Conservation (phyloP, 164 flowering plant genomes). For the Saururus chinensis region DNA sequence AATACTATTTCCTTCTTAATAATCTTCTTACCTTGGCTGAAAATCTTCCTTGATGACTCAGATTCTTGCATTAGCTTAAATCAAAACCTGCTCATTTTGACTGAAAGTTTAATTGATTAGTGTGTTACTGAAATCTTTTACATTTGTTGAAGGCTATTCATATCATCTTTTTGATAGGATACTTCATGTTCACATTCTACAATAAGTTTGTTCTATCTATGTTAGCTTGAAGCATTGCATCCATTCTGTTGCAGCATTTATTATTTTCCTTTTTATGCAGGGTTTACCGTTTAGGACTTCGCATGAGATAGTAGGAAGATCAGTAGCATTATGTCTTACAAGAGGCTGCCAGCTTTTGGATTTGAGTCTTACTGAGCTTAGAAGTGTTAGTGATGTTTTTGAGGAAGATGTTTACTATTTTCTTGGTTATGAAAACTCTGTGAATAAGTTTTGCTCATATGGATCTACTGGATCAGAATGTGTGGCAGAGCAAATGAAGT, state of each 20-base stretch:
- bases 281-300: slow-evolving; percentile 90
- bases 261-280: slow-evolving; percentile 28
- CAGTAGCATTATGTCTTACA: slow-evolving; percentile 67
- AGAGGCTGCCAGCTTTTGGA: slow-evolving; percentile 61
- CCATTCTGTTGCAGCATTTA: background rate
- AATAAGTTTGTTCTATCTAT: background rate
- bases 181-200: background rate
- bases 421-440: slow-evolving; percentile 82
- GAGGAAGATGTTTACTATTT: slow-evolving; percentile 69
- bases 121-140: too few relatives aligned
- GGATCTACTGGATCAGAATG: slow-evolving; percentile 89
- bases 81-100: too few relatives aligned
- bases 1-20: background rate
- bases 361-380: slow-evolving; percentile 57
- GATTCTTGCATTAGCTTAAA: too few relatives aligned
- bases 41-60: too few relatives aligned
- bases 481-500: slow-evolving; percentile 58
- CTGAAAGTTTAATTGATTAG: too few relatives aligned
- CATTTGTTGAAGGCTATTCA: too few relatives aligned
- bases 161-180: too few relatives aligned
- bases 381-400: slow-evolving; percentile 43
- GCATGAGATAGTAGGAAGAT: slow-evolving; percentile 89
- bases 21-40: background rate
- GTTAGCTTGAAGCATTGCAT: background rate
- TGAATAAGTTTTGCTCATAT: slow-evolving; percentile 77